Evolutionary conservation across 208 protist species (phyloP), one percentile per base, ranked within the genome.

Genomic region (Angomonas ambiguus): DNA sequence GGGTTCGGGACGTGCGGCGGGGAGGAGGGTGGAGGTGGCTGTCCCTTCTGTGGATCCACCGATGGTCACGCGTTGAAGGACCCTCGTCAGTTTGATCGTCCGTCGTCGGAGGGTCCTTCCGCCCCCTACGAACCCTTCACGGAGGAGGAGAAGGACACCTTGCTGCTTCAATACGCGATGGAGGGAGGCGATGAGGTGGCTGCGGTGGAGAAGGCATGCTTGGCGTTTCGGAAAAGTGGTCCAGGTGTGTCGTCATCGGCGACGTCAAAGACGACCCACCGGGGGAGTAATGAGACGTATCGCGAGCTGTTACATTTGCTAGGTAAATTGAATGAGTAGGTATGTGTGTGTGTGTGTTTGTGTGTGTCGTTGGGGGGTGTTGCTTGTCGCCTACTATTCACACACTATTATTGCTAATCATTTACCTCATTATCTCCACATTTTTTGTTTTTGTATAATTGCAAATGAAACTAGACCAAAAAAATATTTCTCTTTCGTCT

Each of bases 121-220:
- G 58, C 20, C 1, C 20, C 20, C 2, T 34, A 74, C 31, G 33
- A 53, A 16, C 63, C 74, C 18, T 94, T 85, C 83, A 66, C 22
- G 8, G 72, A 81, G 30, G 72, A 30, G 63, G 88, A 92, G 34
- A 51, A 78, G 13, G 65, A 78, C 18, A 49, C 51, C 20, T 62
- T 94, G 10, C 67, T 94, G 5, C 38, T 79, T 24, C 65, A 77
- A 27, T 90, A 85, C 55, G 74, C 76, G 1, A 2, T 77, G 42
- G 34, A 75, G 11, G 69, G 76, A 2, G 80, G 82, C 32, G 88
- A 94, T 59, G 77, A 88, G 66, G 79, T 92, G 51, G 85, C 85
- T 0, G 79, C 88, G 25, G 79, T 80, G 42, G 88, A 94, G 72
- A 77, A 73, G 3, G 69, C 72, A 16, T 45, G 38, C 16, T 45